These are phyloP conservation scores for Schizochytrium sp. DNA, from an alignment of 108 stramenopile species.

Conservation along the genomic window DNA sequence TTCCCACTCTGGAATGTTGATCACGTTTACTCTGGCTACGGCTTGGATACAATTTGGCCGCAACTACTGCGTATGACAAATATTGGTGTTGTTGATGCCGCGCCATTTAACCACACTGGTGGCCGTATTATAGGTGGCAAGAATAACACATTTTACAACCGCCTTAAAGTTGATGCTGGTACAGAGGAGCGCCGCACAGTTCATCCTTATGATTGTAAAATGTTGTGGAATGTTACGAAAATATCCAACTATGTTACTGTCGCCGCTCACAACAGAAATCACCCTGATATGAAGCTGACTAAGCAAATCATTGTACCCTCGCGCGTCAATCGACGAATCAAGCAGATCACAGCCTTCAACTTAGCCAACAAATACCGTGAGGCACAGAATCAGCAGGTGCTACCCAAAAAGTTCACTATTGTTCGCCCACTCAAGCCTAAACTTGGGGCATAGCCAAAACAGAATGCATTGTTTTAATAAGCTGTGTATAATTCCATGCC, in stretches of 20 bases:
- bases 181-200: neutral
- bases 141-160: neutral
- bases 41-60: slow-evolving; percentile 36
- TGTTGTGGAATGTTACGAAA: slow-evolving; percentile 22
- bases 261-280: neutral
- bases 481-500: no score
- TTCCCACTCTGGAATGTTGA: slow-evolving; percentile 22
- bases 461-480: no score
- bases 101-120: slow-evolving; percentile 44
- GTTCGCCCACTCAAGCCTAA: neutral
- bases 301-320: slow-evolving; percentile 26
- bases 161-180: slow-evolving; percentile 4
- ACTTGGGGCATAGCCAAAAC: no score
- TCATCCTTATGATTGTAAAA: neutral
- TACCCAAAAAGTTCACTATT: slow-evolving; percentile 1
- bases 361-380: neutral
- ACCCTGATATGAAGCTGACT: neutral
- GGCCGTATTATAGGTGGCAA: neutral
- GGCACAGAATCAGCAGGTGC: neutral
- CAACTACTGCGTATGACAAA: neutral
- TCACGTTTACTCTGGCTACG: slow-evolving; percentile 26
- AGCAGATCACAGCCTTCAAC: neutral
- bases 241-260: slow-evolving; percentile 31
- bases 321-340: slow-evolving; percentile 8
- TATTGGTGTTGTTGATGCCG: slow-evolving; percentile 50